phyloP scores from a whole-genome alignment of 2,329 filamentous ascomycete genomes.

The Stagonosporopsis rhizophila region DNA sequence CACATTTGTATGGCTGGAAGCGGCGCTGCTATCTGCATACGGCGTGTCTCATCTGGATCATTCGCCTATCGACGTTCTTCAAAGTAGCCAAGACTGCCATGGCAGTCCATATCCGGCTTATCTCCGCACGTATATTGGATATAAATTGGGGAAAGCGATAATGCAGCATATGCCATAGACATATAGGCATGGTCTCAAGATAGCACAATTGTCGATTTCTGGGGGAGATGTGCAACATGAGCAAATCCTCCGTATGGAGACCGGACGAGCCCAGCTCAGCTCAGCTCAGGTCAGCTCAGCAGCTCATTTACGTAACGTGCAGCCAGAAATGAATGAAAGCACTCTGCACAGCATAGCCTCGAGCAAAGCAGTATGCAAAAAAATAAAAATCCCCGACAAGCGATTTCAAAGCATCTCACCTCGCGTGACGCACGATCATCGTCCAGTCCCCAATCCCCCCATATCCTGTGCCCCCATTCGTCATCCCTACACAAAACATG shows the following conservation, averaged over 20 bases:
- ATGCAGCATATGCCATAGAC: not conserved
- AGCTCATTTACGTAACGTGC: not conserved
- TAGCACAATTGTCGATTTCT: not conserved
- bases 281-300: not conserved
- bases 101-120: not conserved
- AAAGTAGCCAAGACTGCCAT: conserved; percentile 1
- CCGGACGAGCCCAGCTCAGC: not conserved
- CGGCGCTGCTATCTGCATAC: not conserved
- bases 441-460: too few relatives aligned
- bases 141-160: not conserved
- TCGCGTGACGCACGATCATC: too few relatives aligned
- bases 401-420: not conserved
- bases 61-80: not conserved
- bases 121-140: not conserved
- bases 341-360: not conserved
- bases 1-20: not conserved
- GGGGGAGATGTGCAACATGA: not conserved
- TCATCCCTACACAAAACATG: too few relatives aligned
- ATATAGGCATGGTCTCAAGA: not conserved
- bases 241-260: not conserved
- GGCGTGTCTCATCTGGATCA: not conserved
- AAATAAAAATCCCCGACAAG: too few relatives aligned
- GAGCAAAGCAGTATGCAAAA: not conserved
- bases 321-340: not conserved
- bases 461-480: too few relatives aligned